These are phyloP conservation scores for Selenicereus undatus DNA, from an alignment of 148 eudicot genomes.

Conservation along the genomic window DNA sequence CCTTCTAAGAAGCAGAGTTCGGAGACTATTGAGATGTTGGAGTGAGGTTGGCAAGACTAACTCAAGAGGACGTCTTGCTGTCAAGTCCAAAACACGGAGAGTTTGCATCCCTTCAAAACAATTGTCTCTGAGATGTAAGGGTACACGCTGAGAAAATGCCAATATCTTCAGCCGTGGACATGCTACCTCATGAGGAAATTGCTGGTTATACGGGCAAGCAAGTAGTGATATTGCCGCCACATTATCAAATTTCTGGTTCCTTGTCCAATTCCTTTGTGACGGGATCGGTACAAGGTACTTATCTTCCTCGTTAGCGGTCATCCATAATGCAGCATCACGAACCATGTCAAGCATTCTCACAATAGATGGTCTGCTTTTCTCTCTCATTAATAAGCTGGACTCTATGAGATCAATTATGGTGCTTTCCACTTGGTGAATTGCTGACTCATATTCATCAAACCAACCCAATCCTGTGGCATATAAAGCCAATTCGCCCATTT, in stretches of 20 bases:
- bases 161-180: constrained; percentile 3
- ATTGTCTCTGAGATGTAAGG: not conserved
- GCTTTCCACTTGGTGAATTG: not conserved
- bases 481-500: too few species aligned
- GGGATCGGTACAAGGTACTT: not conserved
- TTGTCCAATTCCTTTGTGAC: not conserved
- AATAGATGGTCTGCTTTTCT: not conserved
- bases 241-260: not conserved
- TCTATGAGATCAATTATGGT: not conserved
- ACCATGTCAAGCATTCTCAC: constrained; percentile 1
- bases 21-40: not conserved
- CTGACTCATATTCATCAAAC: not conserved
- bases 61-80: not conserved
- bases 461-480: not conserved
- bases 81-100: not conserved
- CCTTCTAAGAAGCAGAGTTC: constrained; percentile 3
- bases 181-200: not conserved
- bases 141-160: not conserved
- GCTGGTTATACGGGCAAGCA: not conserved
- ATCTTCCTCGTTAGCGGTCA: not conserved
- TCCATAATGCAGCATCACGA: constrained; percentile 9
- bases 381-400: not conserved
- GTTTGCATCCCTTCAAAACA: not conserved
- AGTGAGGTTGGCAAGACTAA: not conserved
- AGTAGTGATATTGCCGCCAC: not conserved